Conservation (phyloP, 495 filamentous ascomycete species). For the Cudoniella acicularis region DNA sequence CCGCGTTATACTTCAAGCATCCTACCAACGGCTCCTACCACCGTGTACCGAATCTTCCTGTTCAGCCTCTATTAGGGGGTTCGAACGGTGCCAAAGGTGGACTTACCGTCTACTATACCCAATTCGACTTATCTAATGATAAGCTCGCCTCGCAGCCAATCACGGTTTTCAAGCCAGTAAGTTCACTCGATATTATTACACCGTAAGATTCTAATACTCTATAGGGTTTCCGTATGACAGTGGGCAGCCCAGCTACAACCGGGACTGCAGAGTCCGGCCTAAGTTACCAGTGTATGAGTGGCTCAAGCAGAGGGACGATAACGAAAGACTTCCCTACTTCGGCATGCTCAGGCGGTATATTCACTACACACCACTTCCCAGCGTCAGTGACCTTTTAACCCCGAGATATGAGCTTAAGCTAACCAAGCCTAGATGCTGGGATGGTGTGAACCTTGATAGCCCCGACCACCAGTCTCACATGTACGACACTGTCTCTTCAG, state of each 20-base stretch:
- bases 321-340: slow-evolving; percentile 42
- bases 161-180: slow-evolving; percentile 42
- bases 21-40: slow-evolving; percentile 44
- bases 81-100: slow-evolving; percentile 44
- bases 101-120: slow-evolving; percentile 47
- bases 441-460: slow-evolving; percentile 63
- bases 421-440: slow-evolving; percentile 61
- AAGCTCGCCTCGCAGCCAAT: slow-evolving; percentile 37
- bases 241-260: slow-evolving; percentile 40
- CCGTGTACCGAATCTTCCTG: slow-evolving; percentile 38
- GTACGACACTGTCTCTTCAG: slow-evolving; percentile 5
- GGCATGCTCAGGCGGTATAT: slow-evolving; percentile 44
- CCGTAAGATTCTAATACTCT: slow-evolving; percentile 8
- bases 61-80: slow-evolving; percentile 31
- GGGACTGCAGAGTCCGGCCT: slow-evolving; percentile 36
- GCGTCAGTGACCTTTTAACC: slow-evolving; percentile 29
- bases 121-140: slow-evolving; percentile 41
- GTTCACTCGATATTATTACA: slow-evolving; percentile 12
- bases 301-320: slow-evolving; percentile 40
- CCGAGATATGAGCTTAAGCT: neutral
- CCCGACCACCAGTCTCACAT: slow-evolving; percentile 54
- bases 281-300: slow-evolving; percentile 43
- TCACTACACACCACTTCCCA: slow-evolving; percentile 51
- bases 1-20: slow-evolving; percentile 47
- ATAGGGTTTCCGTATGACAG: slow-evolving; percentile 53